A percentile compares a stretch with the other conserved stretches of the same genome.
Evolutionary conservation across 495 filamentous ascomycete genomes (phyloP).

Genomic region (Pseudoneurospora amorphoporcata): DNA sequence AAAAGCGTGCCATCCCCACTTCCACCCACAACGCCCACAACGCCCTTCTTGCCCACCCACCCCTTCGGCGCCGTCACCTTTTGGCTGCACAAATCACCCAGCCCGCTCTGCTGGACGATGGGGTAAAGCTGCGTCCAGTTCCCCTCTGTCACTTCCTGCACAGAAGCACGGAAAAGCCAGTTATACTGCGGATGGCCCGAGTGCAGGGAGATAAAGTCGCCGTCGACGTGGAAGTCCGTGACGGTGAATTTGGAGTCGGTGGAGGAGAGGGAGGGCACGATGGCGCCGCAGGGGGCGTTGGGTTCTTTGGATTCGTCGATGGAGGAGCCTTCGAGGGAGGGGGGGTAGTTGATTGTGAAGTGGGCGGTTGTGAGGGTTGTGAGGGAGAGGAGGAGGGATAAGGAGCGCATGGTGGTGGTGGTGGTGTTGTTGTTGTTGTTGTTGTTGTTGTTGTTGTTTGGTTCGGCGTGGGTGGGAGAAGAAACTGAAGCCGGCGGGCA

Average conservation of each 20-base stretch:
- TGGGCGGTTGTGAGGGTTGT: slow-evolving; percentile 30
- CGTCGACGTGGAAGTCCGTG: slow-evolving; percentile 42
- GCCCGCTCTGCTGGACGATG: slow-evolving; percentile 34
- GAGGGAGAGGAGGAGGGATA: slow-evolving; percentile 13
- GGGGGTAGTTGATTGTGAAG: slow-evolving; percentile 36
- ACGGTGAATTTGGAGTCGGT: slow-evolving; percentile 12
- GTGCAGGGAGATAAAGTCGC: slow-evolving; percentile 29
- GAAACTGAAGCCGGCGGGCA: no score
- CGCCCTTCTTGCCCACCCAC: slow-evolving; percentile 39
- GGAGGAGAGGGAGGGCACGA: slow-evolving; percentile 23
- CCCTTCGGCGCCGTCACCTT: slow-evolving; percentile 27
- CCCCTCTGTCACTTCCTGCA: slow-evolving; percentile 27
- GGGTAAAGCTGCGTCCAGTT: slow-evolving; percentile 42
- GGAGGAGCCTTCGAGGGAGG: slow-evolving; percentile 27
- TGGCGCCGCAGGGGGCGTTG: slow-evolving; percentile 38
- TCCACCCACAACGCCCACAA: slow-evolving; percentile 32
- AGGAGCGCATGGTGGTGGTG: slow-evolving; percentile 12
- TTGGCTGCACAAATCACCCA: slow-evolving; percentile 34
- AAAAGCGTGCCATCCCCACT: slow-evolving; percentile 39
- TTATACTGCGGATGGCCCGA: slow-evolving; percentile 34
- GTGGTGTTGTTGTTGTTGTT: background rate
- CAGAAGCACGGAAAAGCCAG: slow-evolving; percentile 42
- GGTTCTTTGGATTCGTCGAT: slow-evolving; percentile 33
- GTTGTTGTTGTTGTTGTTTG: background rate
- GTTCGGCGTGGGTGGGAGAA: no score